phyloP scores from a whole-genome alignment of 148 eudicot genomes.

The Heliamphora exappendiculata region DNA sequence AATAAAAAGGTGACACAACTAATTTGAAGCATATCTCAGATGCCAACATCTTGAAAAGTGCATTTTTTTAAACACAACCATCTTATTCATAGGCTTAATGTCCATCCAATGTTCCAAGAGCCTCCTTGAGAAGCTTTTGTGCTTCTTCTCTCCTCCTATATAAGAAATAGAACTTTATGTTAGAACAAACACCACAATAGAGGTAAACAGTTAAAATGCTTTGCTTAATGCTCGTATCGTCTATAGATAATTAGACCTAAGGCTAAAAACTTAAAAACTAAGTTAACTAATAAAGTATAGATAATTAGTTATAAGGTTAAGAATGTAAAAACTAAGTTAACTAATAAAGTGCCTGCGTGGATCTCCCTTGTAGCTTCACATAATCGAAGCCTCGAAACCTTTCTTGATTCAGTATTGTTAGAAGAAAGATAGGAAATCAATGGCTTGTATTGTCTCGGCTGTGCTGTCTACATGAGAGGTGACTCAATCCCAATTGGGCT shows the following conservation, averaged over 20 bases:
- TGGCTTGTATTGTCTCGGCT: background rate
- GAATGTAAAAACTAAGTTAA: background rate
- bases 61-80: background rate
- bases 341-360: background rate
- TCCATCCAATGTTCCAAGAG: conserved; percentile 12
- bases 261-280: no score
- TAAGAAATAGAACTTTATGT: background rate
- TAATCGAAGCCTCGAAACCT: background rate
- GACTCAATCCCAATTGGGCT: background rate
- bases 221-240: background rate
- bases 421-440: background rate
- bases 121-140: conserved; percentile 11
- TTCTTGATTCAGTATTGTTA: background rate
- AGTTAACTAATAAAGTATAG: no score
- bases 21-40: no score
- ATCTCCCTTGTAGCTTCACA: background rate
- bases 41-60: no score
- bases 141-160: conserved; percentile 16
- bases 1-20: no score
- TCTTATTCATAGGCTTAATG: background rate
- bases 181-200: background rate
- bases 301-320: background rate
- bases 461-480: background rate
- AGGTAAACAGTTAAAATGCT: background rate
- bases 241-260: no score